Evolutionary conservation across 2,329 filamentous ascomycete genomes (phyloP).

Genomic region (Seiridium cupressi): DNA sequence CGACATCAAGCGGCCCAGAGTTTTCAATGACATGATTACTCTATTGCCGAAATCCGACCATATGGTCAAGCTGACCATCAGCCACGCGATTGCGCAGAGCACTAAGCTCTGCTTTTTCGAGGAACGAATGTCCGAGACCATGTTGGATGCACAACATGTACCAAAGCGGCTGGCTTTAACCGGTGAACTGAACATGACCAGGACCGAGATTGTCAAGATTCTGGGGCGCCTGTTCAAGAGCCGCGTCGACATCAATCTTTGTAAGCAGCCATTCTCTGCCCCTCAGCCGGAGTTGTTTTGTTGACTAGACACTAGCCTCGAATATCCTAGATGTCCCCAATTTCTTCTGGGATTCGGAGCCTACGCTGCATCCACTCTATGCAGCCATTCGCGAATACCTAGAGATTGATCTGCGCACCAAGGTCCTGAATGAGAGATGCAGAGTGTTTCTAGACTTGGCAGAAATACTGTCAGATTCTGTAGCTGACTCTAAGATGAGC

Average conservation of each 20-base stretch:
- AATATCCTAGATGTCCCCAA: slow-evolving; percentile 96
- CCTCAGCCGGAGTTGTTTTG: neutral
- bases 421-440: slow-evolving; percentile 95
- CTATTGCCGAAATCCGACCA: slow-evolving; percentile 86
- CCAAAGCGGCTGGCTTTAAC: slow-evolving; percentile 86
- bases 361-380: slow-evolving; percentile 91
- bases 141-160: slow-evolving; percentile 89
- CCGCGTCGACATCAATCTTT: slow-evolving; percentile 94
- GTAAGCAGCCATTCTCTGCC: slow-evolving; percentile 54
- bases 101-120: slow-evolving; percentile 97
- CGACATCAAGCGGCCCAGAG: slow-evolving; percentile 79
- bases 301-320: slow-evolving; percentile 58
- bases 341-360: slow-evolving; percentile 98
- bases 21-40: slow-evolving; percentile 99
- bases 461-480: slow-evolving; percentile 88
- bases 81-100: slow-evolving; percentile 94
- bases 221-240: slow-evolving; percentile 89
- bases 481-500: slow-evolving; percentile 94
- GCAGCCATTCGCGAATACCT: slow-evolving; percentile 93
- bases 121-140: slow-evolving; percentile 91
- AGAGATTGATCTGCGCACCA: slow-evolving; percentile 93
- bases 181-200: slow-evolving; percentile 85
- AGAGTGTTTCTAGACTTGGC: slow-evolving; percentile 94
- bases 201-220: slow-evolving; percentile 89
- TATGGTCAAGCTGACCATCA: slow-evolving; percentile 98